Evolutionary conservation across 805 yeast species (phyloP), one percentile per base, ranked within the genome.

Genomic region (Wickerhamiella kazuoi): DNA sequence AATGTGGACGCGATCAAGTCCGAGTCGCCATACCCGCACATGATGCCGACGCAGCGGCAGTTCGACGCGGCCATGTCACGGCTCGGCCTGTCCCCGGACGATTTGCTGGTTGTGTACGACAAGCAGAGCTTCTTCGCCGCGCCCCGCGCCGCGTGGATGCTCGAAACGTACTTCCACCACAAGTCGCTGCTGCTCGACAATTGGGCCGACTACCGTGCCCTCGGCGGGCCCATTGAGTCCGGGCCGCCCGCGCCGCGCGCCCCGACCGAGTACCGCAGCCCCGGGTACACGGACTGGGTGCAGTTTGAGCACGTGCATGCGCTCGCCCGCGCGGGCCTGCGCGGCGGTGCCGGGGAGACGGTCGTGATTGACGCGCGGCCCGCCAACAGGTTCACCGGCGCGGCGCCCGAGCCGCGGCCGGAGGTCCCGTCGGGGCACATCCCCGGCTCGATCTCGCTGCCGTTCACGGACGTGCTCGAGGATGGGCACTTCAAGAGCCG

Each of bases 61-160:
- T 87, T 83, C 57, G 71, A 71, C 38, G 35, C 50, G 4, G 67
- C 70, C 4, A 50, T 60, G 49, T 41, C 52, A 35, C 30, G 40
- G 17, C 46, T 56, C 38, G 64, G 63, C 0, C 33, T 61, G 17
- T 29, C 34, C 18, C 43, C 41, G 14, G 59, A 63, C 37, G 90
- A 86, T 47, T 60, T 64, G 13, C 53, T 90, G 30, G 77, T 90
- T 9, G 72, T 90, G 11, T 90, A 90, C 56, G 98, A 90, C 58
- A 74, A 75, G 46, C 68, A 69, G 36, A 94, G 94, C 2, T 75
- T 79, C 45, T 83, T 87, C 56, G 76, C 93, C 32, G 74, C 86
- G 2, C 94, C 96, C 30, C 68, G 98, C 47, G 93, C 80, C 15
- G 86, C 84, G 0, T 90, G 96, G 95, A 82, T 86, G 48, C 68